Evolutionary conservation across 2,329 filamentous ascomycete species (phyloP), one percentile per base, ranked within the genome.

Genomic region (Lasiodiplodia hormozganensis): DNA sequence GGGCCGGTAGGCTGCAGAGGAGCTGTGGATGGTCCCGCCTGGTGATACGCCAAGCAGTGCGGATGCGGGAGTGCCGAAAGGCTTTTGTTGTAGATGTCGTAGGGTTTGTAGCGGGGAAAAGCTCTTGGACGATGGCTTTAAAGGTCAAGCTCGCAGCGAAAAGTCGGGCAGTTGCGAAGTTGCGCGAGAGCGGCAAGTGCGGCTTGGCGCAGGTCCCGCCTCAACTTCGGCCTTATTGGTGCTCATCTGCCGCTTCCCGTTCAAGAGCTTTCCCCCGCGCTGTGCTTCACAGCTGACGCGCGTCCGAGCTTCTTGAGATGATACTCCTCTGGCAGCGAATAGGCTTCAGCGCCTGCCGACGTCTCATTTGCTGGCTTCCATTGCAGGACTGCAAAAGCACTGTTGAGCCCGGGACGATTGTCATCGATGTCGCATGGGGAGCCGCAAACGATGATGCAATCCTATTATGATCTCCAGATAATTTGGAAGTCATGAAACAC

Each of bases 141-240:
- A 40, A 34, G 38, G 40, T 43, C n/a, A 8, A 31, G 14, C 51
- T 43, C 54, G 31, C 62, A 54, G 31, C 62, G 52, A 65, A 65
- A 65, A 65, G 62, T 54, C 49, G 52, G 62, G 49, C 62, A 65
- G 62, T 56, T 36, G 62, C 62, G 62, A 65, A 65, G 49, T 65
- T 53, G 62, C 49, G 62, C 47, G 47, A 65, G 34, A 54, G 25
- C 34, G 40, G 60, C 11, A 43, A 64, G 60, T 51, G 60, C 40
- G 60, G n/a, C 62, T 65, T 65, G 51, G 62, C 62, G 51, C 62
- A 38, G 18, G 51, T 14, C 51, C 21, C 62, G 49, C 49, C 49
- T 31, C 52, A 65, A 43, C 62, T 56, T 65, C 62, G 49, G 62
- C 25, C 60, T 34, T 16, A 28, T 62, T 23, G 25, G 25, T 34